A percentile compares a stretch with the other conserved stretches of the same genome.
Conservation (phyloP, 2,329 filamentous ascomycete species). For the Talaromyces piceae region DNA sequence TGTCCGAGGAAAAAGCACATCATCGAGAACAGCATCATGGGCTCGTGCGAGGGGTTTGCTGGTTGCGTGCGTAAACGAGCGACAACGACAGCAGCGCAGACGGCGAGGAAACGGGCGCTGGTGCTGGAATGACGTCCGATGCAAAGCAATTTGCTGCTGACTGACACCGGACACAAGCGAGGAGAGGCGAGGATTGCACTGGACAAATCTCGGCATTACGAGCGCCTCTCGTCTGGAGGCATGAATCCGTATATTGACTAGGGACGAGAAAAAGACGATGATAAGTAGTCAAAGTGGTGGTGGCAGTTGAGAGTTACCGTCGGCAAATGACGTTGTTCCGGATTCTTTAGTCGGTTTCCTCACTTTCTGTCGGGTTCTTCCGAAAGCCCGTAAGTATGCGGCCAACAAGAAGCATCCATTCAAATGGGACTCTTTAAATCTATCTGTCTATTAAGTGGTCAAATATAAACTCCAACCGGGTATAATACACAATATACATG, state of each 20-base stretch:
- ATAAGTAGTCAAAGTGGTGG: background rate
- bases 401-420: background rate
- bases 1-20: constrained; percentile 2
- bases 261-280: background rate
- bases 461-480: background rate
- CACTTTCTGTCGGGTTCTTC: no score
- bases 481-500: no score
- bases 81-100: constrained; percentile 1
- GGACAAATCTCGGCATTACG: constrained; percentile 23
- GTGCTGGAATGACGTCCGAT: background rate
- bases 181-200: constrained; percentile 10
- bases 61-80: constrained; percentile 4
- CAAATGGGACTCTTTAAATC: no score
- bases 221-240: constrained; percentile 10
- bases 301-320: background rate
- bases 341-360: no score
- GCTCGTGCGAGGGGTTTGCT: constrained; percentile 7
- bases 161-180: background rate
- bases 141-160: no score
- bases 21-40: constrained; percentile 3
- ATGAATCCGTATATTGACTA: background rate
- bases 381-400: no score
- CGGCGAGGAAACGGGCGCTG: no score
- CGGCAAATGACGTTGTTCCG: background rate
- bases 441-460: no score